Conservation (phyloP, 1,284 basidiomycete genomes). For the Sporisorium graminicola region DNA sequence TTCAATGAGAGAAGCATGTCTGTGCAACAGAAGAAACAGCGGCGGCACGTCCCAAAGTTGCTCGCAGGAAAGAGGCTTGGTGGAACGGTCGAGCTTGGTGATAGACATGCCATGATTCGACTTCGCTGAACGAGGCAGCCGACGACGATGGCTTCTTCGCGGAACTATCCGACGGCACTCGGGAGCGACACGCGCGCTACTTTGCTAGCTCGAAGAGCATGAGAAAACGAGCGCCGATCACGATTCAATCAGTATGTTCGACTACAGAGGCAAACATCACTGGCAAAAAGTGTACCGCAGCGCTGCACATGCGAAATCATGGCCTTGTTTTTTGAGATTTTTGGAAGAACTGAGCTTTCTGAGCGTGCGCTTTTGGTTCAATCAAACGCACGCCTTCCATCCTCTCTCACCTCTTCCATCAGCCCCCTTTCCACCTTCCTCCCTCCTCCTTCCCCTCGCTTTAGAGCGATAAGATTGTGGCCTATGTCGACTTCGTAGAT, state of each 20-base stretch:
- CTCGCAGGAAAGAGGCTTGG: no score
- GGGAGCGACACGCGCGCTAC: background rate
- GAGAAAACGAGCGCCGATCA: background rate
- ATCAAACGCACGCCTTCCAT: background rate
- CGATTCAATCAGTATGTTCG: background rate
- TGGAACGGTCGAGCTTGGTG: background rate
- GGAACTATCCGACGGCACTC: no score
- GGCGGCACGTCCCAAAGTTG: no score
- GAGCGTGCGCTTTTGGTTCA: background rate
- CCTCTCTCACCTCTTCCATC: constrained; percentile 2
- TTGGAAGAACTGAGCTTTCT: constrained; percentile 3
- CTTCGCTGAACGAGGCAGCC: background rate
- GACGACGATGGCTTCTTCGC: background rate
- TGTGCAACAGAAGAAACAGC: background rate
- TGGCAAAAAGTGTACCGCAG: background rate
- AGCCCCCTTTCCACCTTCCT: background rate
- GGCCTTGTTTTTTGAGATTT: background rate
- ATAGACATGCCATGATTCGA: background rate
- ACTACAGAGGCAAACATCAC: background rate
- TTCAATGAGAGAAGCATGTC: background rate
- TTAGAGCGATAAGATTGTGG: constrained; percentile 3
- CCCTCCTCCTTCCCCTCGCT: background rate
- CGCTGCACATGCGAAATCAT: no score
- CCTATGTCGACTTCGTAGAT: background rate
- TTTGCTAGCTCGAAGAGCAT: background rate